phyloP scores from a whole-genome alignment of 2,329 filamentous ascomycete genomes.

The Incumbomyces delicatus region DNA sequence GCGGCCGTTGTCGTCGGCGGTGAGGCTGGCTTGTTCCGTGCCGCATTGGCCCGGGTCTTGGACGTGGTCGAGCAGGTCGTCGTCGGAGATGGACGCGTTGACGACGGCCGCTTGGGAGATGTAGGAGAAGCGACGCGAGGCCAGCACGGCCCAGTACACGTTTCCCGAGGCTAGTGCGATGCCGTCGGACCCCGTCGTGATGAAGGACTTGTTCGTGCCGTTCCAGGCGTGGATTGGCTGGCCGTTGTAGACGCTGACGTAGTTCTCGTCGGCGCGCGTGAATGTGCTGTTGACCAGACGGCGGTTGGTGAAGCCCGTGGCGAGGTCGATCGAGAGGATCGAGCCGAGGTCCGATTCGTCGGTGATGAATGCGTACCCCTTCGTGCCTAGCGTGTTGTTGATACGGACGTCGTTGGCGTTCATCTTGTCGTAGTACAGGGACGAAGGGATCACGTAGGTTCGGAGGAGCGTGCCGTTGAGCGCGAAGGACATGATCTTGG shows the following conservation, averaged over 20 bases:
- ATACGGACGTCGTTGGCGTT: conserved; percentile 36
- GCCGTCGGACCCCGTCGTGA: conserved; percentile 27
- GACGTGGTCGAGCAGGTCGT: conserved; percentile 28
- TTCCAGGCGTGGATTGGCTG: conserved; percentile 29
- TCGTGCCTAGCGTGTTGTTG: conserved; percentile 33
- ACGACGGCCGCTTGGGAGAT: conserved; percentile 28
- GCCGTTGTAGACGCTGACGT: conserved; percentile 31
- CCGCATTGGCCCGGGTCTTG: conserved; percentile 31
- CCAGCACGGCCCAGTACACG: conserved; percentile 35
- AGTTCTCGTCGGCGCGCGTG: conserved; percentile 30
- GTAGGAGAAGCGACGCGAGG: conserved; percentile 33
- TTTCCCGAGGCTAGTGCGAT: conserved; percentile 33
- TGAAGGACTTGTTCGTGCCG: conserved; percentile 25
- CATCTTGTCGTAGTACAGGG: conserved; percentile 26
- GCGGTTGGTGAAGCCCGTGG: conserved; percentile 26
- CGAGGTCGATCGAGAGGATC: conserved; percentile 31
- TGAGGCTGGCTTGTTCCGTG: conserved; percentile 34
- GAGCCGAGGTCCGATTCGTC: conserved; percentile 31
- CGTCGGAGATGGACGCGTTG: conserved; percentile 26
- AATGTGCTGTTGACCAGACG: conserved; percentile 31
- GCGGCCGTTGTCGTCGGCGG: conserved; percentile 32
- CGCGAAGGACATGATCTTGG: conserved; percentile 37
- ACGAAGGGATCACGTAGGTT: conserved; percentile 30
- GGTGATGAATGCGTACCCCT: conserved; percentile 34
- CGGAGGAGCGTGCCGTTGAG: conserved; percentile 25